A percentile compares a stretch with the other conserved stretches of the same genome.
Evolutionary conservation across 306 rosid species (phyloP).

Genomic region (Herpetospermum pedunculosum): DNA sequence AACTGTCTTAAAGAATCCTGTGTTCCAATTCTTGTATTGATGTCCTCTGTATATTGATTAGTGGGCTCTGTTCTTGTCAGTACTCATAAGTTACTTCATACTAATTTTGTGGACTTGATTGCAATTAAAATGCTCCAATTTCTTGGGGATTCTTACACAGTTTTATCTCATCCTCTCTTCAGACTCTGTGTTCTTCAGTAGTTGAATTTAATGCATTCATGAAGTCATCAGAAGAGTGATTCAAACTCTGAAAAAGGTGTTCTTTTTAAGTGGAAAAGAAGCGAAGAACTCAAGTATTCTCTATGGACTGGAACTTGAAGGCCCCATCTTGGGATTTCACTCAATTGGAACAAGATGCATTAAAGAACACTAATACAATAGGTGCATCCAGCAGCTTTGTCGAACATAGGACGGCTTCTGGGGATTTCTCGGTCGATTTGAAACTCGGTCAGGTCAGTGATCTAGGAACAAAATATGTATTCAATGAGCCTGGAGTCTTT

Average conservation of each 20-base stretch:
- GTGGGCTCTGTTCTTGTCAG: neutral
- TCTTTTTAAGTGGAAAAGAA: neutral
- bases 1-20: neutral
- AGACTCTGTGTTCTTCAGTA: neutral
- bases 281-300: slow-evolving; percentile 15
- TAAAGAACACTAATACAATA: slow-evolving; percentile 38
- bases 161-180: neutral
- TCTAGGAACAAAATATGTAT: slow-evolving; percentile 26
- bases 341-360: slow-evolving; percentile 44
- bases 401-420: slow-evolving; percentile 23
- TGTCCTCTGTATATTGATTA: neutral
- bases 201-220: neutral
- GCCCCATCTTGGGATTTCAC: slow-evolving; percentile 68
- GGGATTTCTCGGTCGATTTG: slow-evolving; percentile 82
- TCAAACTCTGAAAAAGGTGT: neutral
- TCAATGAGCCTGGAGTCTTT: slow-evolving; percentile 27
- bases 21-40: neutral
- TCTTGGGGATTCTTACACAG: neutral
- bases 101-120: neutral
- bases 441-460: slow-evolving; percentile 70
- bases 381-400: slow-evolving; percentile 49
- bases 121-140: neutral
- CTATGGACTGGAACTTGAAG: slow-evolving; percentile 91
- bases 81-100: neutral
- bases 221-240: neutral